Evolutionary conservation across 2,329 filamentous ascomycete genomes (phyloP), one percentile per base, ranked within the genome.

Genomic region (Colletotrichum brevisporum): DNA sequence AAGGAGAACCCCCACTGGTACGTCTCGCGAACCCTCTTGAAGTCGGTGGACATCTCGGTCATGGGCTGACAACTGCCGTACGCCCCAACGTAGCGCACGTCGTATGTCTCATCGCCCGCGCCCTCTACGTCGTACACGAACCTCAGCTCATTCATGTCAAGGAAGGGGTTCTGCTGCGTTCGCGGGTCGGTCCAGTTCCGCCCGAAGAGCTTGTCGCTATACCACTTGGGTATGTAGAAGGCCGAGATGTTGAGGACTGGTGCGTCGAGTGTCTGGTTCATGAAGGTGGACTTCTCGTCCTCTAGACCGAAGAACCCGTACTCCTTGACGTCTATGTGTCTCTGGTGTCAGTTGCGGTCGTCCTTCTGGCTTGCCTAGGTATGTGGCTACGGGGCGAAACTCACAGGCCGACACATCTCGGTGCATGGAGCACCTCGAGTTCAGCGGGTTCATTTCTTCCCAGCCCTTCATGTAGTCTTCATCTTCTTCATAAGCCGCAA

Each of bases 1-100:
- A 70, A 76, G 2, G 75, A 76, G 56, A 76, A 76, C 2, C 75
- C 75, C 74, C 75, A 77, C 51, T 73, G 71, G 36, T 74, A 76
- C 18, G 52, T 64, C 24, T 68, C 53, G 6, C 60, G 65, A n/a
- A 39, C 66, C 66, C 48, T 43, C 39, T 36, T 10, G 26, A 48
- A 26, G 39, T 18, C 27, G 41, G 3, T 4, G 16, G 8, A 55
- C 5, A 45, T 31, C 9, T 67, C 67, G 5, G 27, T 54, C n/a
- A 71, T 24, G 4, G 73, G 70, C 56, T 74, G 72, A 18, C 75
- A 76, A n/a, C 47, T 53, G 24, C 73, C 75, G 13, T 72, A 59
- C 4, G 45, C 21, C 4, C 47, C 31, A 5, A 76, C 41, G 5
- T 75, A 65, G n/a, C 51, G 10, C 8, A 73, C 21, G n/a, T 48